Conservation (phyloP, 805 yeast species). For the Maudiozyma barnettii region DNA sequence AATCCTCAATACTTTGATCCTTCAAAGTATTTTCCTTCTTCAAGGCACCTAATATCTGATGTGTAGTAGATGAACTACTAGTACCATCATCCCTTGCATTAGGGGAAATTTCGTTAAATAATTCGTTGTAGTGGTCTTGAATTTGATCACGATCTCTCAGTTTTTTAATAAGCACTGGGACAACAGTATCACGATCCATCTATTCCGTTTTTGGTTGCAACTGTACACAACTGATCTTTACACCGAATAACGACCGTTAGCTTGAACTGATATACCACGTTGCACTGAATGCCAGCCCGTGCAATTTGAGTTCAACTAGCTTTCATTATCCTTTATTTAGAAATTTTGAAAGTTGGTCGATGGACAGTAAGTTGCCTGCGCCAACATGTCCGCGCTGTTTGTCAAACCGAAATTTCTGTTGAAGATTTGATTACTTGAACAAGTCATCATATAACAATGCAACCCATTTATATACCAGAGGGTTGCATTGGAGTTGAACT, state of each 20-base stretch:
- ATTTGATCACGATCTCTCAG: neutral
- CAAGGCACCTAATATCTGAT: neutral
- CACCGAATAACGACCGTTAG: too few species aligned
- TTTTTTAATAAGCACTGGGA: neutral
- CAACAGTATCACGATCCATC: neutral
- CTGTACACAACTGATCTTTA: too few species aligned
- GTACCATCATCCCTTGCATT: neutral
- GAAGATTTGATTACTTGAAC: neutral
- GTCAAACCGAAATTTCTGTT: neutral
- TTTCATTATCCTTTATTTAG: too few species aligned
- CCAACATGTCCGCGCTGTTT: neutral
- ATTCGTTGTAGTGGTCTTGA: slow-evolving; percentile 5
- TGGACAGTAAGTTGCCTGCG: neutral
- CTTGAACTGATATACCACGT: too few species aligned
- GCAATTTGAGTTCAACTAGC: too few species aligned
- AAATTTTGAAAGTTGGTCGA: too few species aligned
- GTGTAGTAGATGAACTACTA: neutral
- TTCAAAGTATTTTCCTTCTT: slow-evolving; percentile 5
- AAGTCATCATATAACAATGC: neutral
- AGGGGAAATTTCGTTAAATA: slow-evolving; percentile 10
- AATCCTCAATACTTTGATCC: slow-evolving; percentile 18
- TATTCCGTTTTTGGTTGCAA: too few species aligned
- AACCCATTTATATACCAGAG: too few species aligned
- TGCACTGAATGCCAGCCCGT: too few species aligned
- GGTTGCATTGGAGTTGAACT: too few species aligned